These are phyloP conservation scores for Pythium monospermum DNA, from an alignment of 352 stramenopile genomes.

Conservation along the genomic window DNA sequence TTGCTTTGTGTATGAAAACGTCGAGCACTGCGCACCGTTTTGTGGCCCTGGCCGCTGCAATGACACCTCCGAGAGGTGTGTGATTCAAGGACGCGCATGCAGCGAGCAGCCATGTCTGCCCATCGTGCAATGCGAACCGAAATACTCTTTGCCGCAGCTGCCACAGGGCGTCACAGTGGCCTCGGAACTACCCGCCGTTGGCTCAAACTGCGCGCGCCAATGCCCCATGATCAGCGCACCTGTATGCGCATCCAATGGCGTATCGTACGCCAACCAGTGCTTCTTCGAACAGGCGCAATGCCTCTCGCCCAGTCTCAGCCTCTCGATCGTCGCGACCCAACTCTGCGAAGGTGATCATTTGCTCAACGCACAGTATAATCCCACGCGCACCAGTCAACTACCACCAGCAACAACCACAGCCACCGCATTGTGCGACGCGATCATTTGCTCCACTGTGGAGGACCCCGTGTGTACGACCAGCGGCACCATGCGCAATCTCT, in stretches of 20 bases:
- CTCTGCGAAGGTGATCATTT: constrained; percentile 28
- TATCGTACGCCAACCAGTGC: constrained; percentile 48
- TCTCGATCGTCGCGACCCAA: constrained; percentile 14
- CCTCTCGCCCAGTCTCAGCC: constrained; percentile 12
- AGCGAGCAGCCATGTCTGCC: constrained; percentile 37
- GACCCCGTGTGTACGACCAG: constrained; percentile 45
- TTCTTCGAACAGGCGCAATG: constrained; percentile 50
- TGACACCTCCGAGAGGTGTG: constrained; percentile 27
- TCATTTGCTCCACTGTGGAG: constrained; percentile 31
- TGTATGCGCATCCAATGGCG: constrained; percentile 38
- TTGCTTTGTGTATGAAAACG: constrained; percentile 41
- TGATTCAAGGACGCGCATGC: constrained; percentile 36
- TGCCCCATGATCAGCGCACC: constrained; percentile 36
- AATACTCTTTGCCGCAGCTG: background rate
- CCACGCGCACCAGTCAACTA: background rate
- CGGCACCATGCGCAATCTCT: constrained; percentile 46
- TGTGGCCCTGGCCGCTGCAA: constrained; percentile 41
- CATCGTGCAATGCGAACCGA: constrained; percentile 37
- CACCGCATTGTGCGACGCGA: constrained; percentile 18
- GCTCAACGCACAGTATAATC: constrained; percentile 32
- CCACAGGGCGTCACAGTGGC: background rate
- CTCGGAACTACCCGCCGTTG: background rate
- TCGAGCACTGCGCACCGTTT: constrained; percentile 36
- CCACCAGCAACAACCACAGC: background rate
- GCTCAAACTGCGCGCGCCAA: constrained; percentile 18